Conservation (phyloP, 306 rosid species). For the Corylus heterophylla region DNA sequence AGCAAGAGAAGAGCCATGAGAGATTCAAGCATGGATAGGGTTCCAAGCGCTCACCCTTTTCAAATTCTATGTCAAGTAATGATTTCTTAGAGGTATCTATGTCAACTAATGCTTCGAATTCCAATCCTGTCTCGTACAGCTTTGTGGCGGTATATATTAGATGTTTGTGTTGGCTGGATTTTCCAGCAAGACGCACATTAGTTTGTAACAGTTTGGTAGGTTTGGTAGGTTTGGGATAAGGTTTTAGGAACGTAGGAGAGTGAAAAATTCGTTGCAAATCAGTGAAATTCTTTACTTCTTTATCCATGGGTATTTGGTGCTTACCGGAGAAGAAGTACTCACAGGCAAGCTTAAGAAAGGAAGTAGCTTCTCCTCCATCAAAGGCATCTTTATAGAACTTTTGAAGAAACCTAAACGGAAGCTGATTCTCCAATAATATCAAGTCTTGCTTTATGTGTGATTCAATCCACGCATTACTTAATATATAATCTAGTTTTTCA, state of each 20-base stretch:
- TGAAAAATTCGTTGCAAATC: not conserved
- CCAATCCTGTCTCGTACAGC: slow-evolving; percentile 10
- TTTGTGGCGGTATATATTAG: not conserved
- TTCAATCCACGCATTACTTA: not conserved
- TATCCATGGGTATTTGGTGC: not conserved
- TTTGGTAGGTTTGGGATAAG: not conserved
- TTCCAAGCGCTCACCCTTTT: not conserved
- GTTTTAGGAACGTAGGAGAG: fast-evolving
- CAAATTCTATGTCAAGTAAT: not conserved
- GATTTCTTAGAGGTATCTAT: not conserved
- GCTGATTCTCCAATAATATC: slow-evolving; percentile 32
- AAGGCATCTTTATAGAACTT: no score
- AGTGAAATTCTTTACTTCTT: not conserved
- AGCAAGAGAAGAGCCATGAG: not conserved
- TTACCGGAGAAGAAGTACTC: not conserved
- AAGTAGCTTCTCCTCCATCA: no score
- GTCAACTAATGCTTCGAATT: not conserved
- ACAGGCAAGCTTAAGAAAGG: not conserved
- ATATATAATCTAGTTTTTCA: not conserved
- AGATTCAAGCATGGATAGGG: not conserved
- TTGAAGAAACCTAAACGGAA: no score
- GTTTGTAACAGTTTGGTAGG: no score
- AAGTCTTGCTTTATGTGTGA: not conserved
- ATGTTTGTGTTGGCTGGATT: not conserved
- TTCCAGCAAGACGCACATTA: no score